A percentile compares a stretch with the other conserved stretches of the same genome.
These are phyloP conservation scores for Dioszegia hungarica DNA, from an alignment of 768 basidiomycete species.

Conservation along the genomic window DNA sequence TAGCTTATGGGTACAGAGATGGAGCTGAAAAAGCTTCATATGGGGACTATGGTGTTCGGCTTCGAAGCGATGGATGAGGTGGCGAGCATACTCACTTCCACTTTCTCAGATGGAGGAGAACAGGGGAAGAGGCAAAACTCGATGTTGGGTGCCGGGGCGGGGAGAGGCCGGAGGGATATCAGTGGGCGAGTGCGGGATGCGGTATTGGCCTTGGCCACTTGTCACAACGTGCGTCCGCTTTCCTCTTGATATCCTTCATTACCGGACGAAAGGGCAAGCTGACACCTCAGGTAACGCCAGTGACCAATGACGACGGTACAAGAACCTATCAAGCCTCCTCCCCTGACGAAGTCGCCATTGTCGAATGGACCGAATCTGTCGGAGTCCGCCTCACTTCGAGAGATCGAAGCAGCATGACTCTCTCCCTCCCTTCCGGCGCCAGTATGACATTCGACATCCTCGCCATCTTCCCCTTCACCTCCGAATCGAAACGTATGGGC, in stretches of 20 bases:
- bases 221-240: constrained; percentile 72
- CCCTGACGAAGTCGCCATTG: constrained; percentile 97
- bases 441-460: constrained; percentile 75
- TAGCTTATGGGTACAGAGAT: constrained; percentile 61
- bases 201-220: constrained; percentile 85
- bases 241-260: neutral
- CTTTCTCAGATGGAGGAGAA: constrained; percentile 68
- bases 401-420: constrained; percentile 82
- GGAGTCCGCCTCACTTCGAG: constrained; percentile 83
- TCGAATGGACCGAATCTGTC: constrained; percentile 92
- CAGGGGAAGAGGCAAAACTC: constrained; percentile 48
- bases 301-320: constrained; percentile 85
- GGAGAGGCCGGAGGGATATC: constrained; percentile 63
- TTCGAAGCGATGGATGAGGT: constrained; percentile 99
- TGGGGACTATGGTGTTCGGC: constrained; percentile 97
- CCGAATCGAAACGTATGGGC: constrained; percentile 98
- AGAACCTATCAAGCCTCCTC: constrained; percentile 98
- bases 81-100: constrained; percentile 77
- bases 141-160: neutral
- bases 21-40: constrained; percentile 98
- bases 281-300: constrained; percentile 75
- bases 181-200: constrained; percentile 87
- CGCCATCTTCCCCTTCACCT: constrained; percentile 95
- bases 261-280: too few species aligned
- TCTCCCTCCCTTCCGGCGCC: constrained; percentile 66